These are phyloP conservation scores for Xanthoconium stramineum DNA, from an alignment of 768 basidiomycete genomes.

Conservation along the genomic window DNA sequence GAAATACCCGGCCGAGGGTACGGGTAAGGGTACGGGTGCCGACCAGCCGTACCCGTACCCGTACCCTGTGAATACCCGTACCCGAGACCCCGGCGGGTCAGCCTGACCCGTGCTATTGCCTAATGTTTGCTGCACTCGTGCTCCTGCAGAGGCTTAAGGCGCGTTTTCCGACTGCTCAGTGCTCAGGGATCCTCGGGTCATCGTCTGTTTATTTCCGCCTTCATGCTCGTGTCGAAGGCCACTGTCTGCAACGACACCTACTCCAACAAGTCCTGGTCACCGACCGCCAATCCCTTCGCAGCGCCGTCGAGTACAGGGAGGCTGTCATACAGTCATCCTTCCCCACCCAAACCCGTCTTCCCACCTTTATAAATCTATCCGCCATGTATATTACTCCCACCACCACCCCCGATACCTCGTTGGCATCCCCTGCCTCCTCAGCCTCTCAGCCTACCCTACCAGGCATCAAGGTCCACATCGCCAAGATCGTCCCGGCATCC, in stretches of 20 bases:
- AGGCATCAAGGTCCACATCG: conserved; percentile 47
- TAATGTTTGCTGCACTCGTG: conserved; percentile 35
- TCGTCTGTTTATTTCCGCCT: conserved; percentile 65
- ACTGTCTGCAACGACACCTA: conserved; percentile 94
- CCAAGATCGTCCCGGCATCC: conserved; percentile 44
- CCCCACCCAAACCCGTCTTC: conserved; percentile 29
- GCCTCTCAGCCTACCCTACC: conserved; percentile 59
- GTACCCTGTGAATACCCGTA: too few relatives aligned
- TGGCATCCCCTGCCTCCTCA: conserved; percentile 40
- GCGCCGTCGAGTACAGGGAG: conserved; percentile 28
- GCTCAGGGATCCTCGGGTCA: conserved; percentile 73
- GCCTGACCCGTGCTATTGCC: too few relatives aligned
- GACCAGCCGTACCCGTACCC: too few relatives aligned
- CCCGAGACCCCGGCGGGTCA: too few relatives aligned
- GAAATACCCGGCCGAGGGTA: too few relatives aligned
- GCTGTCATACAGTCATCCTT: conserved; percentile 29
- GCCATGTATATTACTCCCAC: conserved; percentile 28
- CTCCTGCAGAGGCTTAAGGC: conserved; percentile 65
- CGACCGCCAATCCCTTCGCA: conserved; percentile 32
- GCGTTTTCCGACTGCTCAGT: conserved; percentile 66
- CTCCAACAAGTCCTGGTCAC: conserved; percentile 85
- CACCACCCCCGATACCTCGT: conserved; percentile 52
- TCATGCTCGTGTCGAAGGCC: conserved; percentile 73
- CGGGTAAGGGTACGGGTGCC: too few relatives aligned
- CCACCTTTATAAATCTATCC: conserved; percentile 9